Base-by-base conservation (phyloP, 2,329 filamentous ascomycete species). In the Endocalyx cinctus region DNA sequence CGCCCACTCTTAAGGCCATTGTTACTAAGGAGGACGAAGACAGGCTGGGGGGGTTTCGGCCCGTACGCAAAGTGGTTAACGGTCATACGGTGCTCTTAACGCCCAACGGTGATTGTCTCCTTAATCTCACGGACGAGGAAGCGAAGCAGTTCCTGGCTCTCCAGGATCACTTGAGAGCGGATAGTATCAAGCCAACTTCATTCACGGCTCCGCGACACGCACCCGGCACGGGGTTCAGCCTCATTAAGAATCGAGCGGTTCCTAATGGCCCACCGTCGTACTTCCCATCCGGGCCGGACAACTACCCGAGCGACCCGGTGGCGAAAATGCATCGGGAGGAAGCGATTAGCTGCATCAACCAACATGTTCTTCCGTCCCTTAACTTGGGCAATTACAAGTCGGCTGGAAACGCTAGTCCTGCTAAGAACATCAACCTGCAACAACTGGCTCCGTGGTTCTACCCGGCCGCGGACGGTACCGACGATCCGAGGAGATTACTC, bases 31-130 rank as follows among this genome's bases (percentile, higher is more conserved):
- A 77, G 28, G 78, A 83, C 40, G 69, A 78, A 18, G 62, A 66
- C 11, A 56, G 64, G 3, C 64, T 82, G 6, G 63, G 70, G n/a
- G 63, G 68, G 2, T 78, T 77, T 29, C 67, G 70, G 39, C 64
- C 76, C 10, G 74, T 83, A 7, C 73, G 70, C 39, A 82, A 82
- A 54, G 59, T 79, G 25, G 65, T 78, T 2, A 79, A 83, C 41
- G 79, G 77, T 35, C 71, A 74, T 54, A 72, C 82, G 17, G 78
- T 84, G 42, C 71, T 89, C 45, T 76, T 89, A 33, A 88, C 84
- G 0, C 82, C 84, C 0, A 79, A 83, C 41, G 84, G 85, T 10
- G 80, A 86, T 42, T 85, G 83, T 52, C 68, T 90, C n/a, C 79
- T 82, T 43, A 82, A 84, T 37, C 61, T 92, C 34, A 79, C 71